Evolutionary conservation across 106 monocot genomes (phyloP), one percentile per base, ranked within the genome.

Genomic region (Platanthera guangdongensis): DNA sequence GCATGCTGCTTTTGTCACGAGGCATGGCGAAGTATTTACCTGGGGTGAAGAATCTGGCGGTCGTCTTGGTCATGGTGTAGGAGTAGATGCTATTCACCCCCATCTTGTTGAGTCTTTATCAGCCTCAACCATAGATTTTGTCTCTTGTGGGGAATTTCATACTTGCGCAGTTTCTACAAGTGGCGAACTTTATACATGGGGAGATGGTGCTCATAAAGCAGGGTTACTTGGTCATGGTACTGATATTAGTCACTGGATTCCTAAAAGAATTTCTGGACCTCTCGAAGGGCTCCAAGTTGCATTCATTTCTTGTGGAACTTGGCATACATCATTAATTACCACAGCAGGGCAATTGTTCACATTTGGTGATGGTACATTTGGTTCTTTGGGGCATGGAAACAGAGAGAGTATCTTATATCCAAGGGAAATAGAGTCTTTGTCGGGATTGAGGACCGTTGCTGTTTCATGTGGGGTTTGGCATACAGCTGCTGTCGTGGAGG

Each of bases 41-140:
- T 96, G 95, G 95, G 95, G 95, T 73, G 95, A 92, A 86, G 95
- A 95, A 85, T 90, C 85, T 57, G 90, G 95, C 75, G 95, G 95
- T 11, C 85, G 92, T 15, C 87, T 95, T 76, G 95, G 95, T 28
- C 95, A 92, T 87, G 95, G 95, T 39, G 79, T 87, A 77, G 80
- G 82, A 11, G 84, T 71, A 8, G 90, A 90, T 74, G 77, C 78
- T 60, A 75, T 84, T 67, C 83, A 96, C 47, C 95, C 95, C 45
- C 84, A 71, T 78, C 86, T 96, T 80, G 86, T 96, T 77, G 93
- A 93, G 76, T 86, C 93, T 53, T 86, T 96, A 60, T 82, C 93
- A 8, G 54, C 75, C 52, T 84, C 47, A 48, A 87, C 73, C 73
- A 53, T 82, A 51, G 95, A 89, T 14, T 80, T 76, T 85, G 88